Evolutionary conservation across 106 monocot genomes (phyloP).

Genomic region (Dendrobium chrysotoxum): DNA sequence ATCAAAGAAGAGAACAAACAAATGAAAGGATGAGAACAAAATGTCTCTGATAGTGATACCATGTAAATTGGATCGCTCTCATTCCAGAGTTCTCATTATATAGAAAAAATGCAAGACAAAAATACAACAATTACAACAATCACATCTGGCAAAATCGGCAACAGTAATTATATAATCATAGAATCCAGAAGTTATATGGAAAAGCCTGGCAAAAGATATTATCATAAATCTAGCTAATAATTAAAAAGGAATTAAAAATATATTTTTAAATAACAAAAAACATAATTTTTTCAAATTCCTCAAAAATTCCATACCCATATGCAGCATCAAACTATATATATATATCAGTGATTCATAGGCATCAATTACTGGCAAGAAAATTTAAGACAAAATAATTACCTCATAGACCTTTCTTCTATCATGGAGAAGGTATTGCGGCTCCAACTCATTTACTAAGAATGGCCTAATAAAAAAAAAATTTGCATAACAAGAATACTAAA

Average conservation of each 20-base stretch:
- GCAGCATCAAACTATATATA: background rate
- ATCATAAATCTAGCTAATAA: too few species aligned
- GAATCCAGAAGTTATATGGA: too few species aligned
- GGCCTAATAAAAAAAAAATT: slow-evolving; percentile 38
- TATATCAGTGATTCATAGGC: background rate
- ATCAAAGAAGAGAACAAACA: too few species aligned
- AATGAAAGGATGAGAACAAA: too few species aligned
- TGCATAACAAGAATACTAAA: background rate
- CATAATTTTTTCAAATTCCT: background rate
- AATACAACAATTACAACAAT: too few species aligned
- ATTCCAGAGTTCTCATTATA: too few species aligned
- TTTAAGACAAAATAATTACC: slow-evolving; percentile 32
- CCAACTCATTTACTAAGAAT: slow-evolving; percentile 91
- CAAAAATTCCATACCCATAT: background rate
- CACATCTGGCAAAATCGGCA: too few species aligned
- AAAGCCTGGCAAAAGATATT: too few species aligned
- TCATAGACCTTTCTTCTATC: slow-evolving; percentile 98
- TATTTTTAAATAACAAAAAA: background rate
- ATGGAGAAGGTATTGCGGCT: slow-evolving; percentile 90
- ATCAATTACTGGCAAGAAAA: slow-evolving; percentile 1
- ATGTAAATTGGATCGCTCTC: too few species aligned
- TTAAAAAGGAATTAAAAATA: background rate
- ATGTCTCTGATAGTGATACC: too few species aligned
- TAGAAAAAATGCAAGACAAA: too few species aligned
- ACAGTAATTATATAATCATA: too few species aligned